These are phyloP conservation scores for Wickerhamiella sorbophila DNA, from an alignment of 805 yeast genomes.

Conservation along the genomic window DNA sequence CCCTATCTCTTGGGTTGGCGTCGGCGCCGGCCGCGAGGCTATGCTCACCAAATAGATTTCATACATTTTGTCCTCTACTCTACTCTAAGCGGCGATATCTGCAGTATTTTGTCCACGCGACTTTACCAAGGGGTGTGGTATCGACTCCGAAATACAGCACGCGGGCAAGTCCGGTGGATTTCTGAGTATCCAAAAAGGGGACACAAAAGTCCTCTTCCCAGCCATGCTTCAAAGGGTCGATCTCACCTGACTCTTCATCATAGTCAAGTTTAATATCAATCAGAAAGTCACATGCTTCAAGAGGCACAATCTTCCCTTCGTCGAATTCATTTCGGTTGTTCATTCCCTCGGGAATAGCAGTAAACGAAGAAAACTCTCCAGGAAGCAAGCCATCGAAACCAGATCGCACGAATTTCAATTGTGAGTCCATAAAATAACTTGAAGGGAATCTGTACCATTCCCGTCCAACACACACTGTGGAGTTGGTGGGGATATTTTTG, in stretches of 20 bases:
- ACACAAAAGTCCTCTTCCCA: slow-evolving; percentile 17
- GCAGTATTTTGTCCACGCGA: slow-evolving; percentile 20
- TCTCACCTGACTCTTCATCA: slow-evolving; percentile 33
- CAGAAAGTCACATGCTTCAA: slow-evolving; percentile 48
- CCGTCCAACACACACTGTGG: slow-evolving; percentile 73
- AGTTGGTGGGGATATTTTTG: slow-evolving; percentile 27
- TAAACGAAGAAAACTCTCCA: slow-evolving; percentile 48
- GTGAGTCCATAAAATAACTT: slow-evolving; percentile 62
- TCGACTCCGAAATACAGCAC: slow-evolving; percentile 13
- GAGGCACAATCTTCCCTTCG: slow-evolving; percentile 35
- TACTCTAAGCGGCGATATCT: slow-evolving; percentile 12
- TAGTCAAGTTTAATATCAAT: slow-evolving; percentile 47
- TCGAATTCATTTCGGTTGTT: slow-evolving; percentile 63
- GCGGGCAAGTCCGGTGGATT: slow-evolving; percentile 19
- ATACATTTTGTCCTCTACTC: neutral
- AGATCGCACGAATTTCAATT: slow-evolving; percentile 50
- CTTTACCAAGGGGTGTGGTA: slow-evolving; percentile 8
- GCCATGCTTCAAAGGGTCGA: slow-evolving; percentile 12
- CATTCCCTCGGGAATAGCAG: slow-evolving; percentile 47
- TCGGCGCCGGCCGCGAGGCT: slow-evolving; percentile 92
- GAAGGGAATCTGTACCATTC: slow-evolving; percentile 93
- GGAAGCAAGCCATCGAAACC: slow-evolving; percentile 84
- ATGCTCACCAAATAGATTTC: slow-evolving; percentile 49
- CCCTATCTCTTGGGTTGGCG: slow-evolving; percentile 94
- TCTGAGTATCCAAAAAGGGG: slow-evolving; percentile 17